Evolutionary conservation across 208 protist genomes (phyloP), one percentile per base, ranked within the genome.

Genomic region (Trypanosoma avium): DNA sequence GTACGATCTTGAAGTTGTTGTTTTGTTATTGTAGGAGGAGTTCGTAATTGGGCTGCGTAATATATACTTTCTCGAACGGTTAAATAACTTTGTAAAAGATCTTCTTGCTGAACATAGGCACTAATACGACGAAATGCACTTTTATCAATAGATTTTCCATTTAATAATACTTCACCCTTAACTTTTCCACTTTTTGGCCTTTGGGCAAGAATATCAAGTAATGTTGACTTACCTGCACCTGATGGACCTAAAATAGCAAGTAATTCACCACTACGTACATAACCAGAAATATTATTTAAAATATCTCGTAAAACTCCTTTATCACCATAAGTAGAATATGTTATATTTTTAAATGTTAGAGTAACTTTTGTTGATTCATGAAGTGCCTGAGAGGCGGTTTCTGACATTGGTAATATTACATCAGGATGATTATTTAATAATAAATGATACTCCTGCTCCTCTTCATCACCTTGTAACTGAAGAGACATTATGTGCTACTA

Each of bases 41-140:
- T 79, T 21, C 81, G 80, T 43, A 96, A 71, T 33, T 67, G 61
- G 6, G 84, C 87, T 1, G 85, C 71, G 52, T 82, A 96, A 29
- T 58, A 77, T 30, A 94, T 66, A 7, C 65, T 86, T 64, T 96
- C 90, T 54, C 78, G 62, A 5, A 90, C 81, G 1, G 87, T 93
- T 21, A 88, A 50, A 43, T 79, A 87, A 33, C 75, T 64, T 60
- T 82, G 74, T 22, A 92, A 61, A 12, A 87, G 32, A 52, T 94
- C 86, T 36, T 94, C 87, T 74, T 96, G 90, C 68, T 85, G 81
- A 35, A 94, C 90, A 62, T 93, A 96, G 29, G 70, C 80, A 54
- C 46, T 79, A 17, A 78, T 47, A 26, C 82, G 75, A 2, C 73
- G 74, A 36, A 90, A 81, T 3, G 19, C 15, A 8, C 36, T 38